A percentile compares a stretch with the other conserved stretches of the same genome.
These are phyloP conservation scores for Selaginella moellendorffii DNA, from an alignment of 75 land plant genomes.

Conservation along the genomic window DNA sequence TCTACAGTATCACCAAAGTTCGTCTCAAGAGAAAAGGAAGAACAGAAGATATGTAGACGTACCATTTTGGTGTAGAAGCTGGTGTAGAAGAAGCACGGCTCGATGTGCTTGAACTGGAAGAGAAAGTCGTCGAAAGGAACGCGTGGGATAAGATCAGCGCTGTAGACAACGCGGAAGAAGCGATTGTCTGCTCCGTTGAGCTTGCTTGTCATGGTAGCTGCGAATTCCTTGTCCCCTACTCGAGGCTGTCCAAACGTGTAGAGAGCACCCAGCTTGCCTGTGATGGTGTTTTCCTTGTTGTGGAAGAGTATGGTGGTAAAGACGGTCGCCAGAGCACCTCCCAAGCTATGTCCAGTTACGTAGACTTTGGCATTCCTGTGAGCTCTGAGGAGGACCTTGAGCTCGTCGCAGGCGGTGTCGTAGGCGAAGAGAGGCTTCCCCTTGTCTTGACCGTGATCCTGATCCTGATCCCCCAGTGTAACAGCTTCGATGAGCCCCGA, in stretches of 20 bases:
- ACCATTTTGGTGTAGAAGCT: slow-evolving; percentile 24
- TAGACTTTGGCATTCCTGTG: slow-evolving; percentile 25
- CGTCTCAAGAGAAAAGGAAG: neutral
- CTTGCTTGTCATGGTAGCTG: slow-evolving; percentile 20
- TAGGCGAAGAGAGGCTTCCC: slow-evolving; percentile 18
- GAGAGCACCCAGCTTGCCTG: slow-evolving; percentile 18
- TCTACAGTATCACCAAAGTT: slow-evolving; percentile 18
- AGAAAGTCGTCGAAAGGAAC: neutral
- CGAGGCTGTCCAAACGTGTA: slow-evolving; percentile 37
- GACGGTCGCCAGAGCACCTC: slow-evolving; percentile 29
- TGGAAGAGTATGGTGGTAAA: slow-evolving; percentile 21
- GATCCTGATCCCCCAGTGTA: too few relatives aligned
- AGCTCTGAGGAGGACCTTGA: slow-evolving; percentile 11
- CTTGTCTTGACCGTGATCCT: neutral
- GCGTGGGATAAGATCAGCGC: neutral
- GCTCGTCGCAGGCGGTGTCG: slow-evolving; percentile 10
- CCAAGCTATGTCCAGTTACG: slow-evolving; percentile 35
- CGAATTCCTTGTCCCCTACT: slow-evolving; percentile 24
- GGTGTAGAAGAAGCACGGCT: slow-evolving; percentile 40
- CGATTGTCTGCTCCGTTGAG: neutral
- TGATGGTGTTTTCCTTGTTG: slow-evolving; percentile 9
- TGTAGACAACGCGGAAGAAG: slow-evolving; percentile 3
- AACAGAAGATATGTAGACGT: neutral
- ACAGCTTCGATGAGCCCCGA: neutral
- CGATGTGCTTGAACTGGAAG: slow-evolving; percentile 47